Conservation (phyloP, 2,329 filamentous ascomycete species). For the Trichoderma sp. region DNA sequence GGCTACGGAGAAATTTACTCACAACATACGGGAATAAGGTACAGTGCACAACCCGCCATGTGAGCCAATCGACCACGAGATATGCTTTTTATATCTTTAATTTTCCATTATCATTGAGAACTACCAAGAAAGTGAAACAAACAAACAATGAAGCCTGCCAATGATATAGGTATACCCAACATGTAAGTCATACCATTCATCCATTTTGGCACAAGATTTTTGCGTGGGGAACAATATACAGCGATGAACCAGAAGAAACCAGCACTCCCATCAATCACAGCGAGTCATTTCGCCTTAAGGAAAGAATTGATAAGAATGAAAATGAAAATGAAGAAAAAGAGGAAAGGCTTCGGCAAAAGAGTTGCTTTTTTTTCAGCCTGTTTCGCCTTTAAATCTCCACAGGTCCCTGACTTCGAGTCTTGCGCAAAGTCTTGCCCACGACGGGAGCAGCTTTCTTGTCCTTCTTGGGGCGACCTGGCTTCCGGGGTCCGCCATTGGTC, state of each 20-base stretch:
- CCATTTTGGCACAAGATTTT: not conserved
- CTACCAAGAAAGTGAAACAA: not conserved
- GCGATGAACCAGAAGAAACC: not conserved
- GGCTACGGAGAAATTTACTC: not conserved
- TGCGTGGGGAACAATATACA: slow-evolving; percentile 11
- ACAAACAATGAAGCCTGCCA: not conserved
- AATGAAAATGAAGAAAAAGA: not conserved
- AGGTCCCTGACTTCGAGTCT: slow-evolving; percentile 44
- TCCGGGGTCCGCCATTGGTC: slow-evolving; percentile 26
- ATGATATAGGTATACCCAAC: not conserved
- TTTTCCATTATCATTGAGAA: not conserved
- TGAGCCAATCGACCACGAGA: rapidly evolving
- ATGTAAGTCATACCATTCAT: not conserved
- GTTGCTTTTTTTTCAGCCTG: not conserved
- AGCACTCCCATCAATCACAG: not conserved
- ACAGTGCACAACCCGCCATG: not conserved
- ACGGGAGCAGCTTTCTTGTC: slow-evolving; percentile 35
- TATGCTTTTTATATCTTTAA: not conserved
- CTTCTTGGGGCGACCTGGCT: slow-evolving; percentile 33
- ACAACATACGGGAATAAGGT: not conserved
- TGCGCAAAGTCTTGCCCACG: slow-evolving; percentile 39
- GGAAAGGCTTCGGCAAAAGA: not conserved
- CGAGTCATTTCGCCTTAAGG: slow-evolving; percentile 8
- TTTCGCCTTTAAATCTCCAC: slow-evolving; percentile 27
- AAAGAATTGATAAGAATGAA: not conserved